Conservation (phyloP, 1,284 basidiomycete genomes). For the Boletus holoroseus region DNA sequence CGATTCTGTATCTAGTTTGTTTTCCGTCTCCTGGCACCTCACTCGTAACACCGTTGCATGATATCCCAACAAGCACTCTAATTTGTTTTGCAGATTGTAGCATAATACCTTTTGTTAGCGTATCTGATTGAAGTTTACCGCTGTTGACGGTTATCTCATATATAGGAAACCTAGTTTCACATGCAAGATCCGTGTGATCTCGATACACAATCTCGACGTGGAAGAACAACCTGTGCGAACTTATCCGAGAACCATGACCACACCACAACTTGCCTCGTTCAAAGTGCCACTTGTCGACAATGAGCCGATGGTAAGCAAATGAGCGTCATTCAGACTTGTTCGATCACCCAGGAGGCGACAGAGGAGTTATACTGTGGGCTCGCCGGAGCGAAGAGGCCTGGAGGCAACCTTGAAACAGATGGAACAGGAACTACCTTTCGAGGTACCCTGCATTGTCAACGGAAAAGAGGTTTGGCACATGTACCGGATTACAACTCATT, state of each 20-base stretch:
- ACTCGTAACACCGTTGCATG: background rate
- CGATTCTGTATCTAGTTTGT: background rate
- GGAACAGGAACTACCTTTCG: slow-evolving; percentile 78
- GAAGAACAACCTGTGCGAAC: background rate
- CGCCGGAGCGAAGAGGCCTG: slow-evolving; percentile 73
- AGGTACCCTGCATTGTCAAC: slow-evolving; percentile 90
- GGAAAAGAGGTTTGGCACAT: slow-evolving; percentile 71
- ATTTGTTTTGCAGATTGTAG: background rate
- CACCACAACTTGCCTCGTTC: slow-evolving; percentile 76
- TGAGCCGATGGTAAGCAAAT: slow-evolving; percentile 78
- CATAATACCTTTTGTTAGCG: background rate
- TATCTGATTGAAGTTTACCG: background rate
- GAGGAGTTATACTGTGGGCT: slow-evolving; percentile 73
- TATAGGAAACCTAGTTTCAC: background rate
- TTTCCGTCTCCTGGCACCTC: background rate
- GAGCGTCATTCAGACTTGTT: background rate
- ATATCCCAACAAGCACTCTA: background rate
- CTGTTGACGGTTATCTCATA: slow-evolving; percentile 1
- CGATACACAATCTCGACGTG: background rate
- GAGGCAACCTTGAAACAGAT: slow-evolving; percentile 76
- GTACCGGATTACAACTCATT: background rate
- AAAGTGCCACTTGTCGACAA: slow-evolving; percentile 79
- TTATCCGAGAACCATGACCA: slow-evolving; percentile 41
- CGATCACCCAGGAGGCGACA: slow-evolving; percentile 14
- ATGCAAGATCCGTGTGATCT: slow-evolving; percentile 13